phyloP scores from a whole-genome alignment of 768 basidiomycete species.

The Tricholoma bakamatsutake region DNA sequence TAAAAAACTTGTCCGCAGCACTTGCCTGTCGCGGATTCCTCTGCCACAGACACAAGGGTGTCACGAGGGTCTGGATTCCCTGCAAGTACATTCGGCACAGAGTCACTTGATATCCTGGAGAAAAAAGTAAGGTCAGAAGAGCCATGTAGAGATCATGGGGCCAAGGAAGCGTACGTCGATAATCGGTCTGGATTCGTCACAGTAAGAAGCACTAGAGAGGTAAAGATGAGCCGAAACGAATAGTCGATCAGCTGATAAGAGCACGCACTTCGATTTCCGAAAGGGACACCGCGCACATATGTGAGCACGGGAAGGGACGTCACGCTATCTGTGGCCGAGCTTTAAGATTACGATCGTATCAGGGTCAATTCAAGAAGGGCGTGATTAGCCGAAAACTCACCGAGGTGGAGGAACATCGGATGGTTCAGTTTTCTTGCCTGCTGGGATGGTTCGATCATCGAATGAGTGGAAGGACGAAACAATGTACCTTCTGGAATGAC shows the following conservation, averaged over 20 bases:
- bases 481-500: conserved; percentile 9
- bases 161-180: conserved; percentile 27
- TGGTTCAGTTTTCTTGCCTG: conserved; percentile 10
- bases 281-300: conserved; percentile 41
- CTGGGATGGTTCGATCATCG: background rate
- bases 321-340: conserved; percentile 41
- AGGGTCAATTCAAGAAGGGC: background rate
- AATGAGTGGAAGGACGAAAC: background rate
- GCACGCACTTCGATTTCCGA: conserved; percentile 39
- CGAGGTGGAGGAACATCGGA: conserved; percentile 4
- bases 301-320: conserved; percentile 44
- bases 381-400: conserved; percentile 3
- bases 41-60: background rate
- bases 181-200: conserved; percentile 36
- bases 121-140: background rate
- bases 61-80: background rate
- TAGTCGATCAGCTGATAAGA: background rate
- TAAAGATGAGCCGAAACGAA: background rate
- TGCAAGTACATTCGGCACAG: background rate
- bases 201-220: conserved; percentile 29
- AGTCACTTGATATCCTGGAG: background rate
- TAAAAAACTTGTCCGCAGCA: background rate
- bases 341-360: conserved; percentile 11
- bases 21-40: background rate
- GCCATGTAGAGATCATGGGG: background rate